Evolutionary conservation across 352 stramenopile genomes (phyloP).

Genomic region (Pythium periplocum): DNA sequence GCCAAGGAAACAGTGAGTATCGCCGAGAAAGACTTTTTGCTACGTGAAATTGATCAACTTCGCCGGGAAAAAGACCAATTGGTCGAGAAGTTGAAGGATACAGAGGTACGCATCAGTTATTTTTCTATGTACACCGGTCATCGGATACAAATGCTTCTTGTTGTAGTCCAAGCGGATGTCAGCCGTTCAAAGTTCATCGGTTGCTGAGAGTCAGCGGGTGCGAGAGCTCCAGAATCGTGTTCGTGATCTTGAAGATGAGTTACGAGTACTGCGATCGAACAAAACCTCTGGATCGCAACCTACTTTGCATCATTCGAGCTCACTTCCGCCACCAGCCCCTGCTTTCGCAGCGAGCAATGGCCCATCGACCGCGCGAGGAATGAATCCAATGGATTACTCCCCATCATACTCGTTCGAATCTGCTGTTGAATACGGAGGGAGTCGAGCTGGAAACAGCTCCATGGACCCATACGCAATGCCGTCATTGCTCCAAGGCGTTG

Average conservation of each 20-base stretch:
- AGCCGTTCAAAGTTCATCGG: constrained; percentile 12
- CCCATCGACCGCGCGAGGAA: no score
- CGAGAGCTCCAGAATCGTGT: constrained; percentile 19
- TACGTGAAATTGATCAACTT: constrained; percentile 31
- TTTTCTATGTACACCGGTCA: not conserved
- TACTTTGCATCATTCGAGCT: not conserved
- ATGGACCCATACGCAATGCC: constrained; percentile 2
- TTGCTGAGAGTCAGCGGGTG: constrained; percentile 11
- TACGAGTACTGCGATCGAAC: constrained; percentile 1
- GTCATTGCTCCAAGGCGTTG: constrained; percentile 5
- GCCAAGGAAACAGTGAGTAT: constrained; percentile 25
- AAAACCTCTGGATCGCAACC: not conserved
- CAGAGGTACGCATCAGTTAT: constrained; percentile 13
- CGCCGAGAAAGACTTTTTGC: constrained; percentile 24
- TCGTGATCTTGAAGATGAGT: constrained; percentile 26
- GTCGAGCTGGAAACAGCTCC: no score
- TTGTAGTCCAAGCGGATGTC: constrained; percentile 7
- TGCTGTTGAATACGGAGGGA: no score
- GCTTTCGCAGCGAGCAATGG: no score
- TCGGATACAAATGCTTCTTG: not conserved
- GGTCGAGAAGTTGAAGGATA: constrained; percentile 19
- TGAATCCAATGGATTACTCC: no score
- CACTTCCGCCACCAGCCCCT: not conserved
- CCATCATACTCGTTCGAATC: no score
- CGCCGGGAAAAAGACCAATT: constrained; percentile 28